phyloP scores from a whole-genome alignment of 1,284 basidiomycete genomes.

The Athelia psychrophila region DNA sequence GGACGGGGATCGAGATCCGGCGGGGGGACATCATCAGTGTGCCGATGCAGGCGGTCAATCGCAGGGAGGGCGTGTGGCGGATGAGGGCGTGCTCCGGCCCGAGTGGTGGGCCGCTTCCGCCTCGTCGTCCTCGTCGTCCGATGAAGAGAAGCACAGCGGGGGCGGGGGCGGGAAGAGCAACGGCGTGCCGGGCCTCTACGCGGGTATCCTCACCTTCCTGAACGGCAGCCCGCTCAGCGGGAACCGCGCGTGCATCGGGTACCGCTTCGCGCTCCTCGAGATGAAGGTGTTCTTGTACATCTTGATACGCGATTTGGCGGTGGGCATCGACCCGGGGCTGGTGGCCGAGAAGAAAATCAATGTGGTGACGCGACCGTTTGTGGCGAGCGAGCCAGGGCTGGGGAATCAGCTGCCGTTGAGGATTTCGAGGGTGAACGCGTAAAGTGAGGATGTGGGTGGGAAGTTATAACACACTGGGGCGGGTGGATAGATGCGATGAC shows the following conservation, averaged over 20 bases:
- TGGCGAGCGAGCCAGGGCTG: conserved; percentile 44
- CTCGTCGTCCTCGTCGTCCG: no score
- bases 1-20: conserved; percentile 35
- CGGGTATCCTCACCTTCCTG: conserved; percentile 66
- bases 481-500: no score
- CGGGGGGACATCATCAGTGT: conserved; percentile 58
- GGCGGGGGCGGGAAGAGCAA: conserved; percentile 8
- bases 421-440: conserved; percentile 24
- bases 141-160: no score
- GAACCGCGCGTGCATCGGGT: conserved; percentile 70
- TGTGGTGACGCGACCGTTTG: conserved; percentile 53
- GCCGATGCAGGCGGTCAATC: conserved; percentile 67
- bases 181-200: conserved; percentile 61
- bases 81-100: conserved; percentile 63
- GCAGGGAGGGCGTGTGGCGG: conserved; percentile 65
- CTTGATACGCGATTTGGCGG: conserved; percentile 54
- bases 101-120: conserved; percentile 8
- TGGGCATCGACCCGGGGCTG: conserved; percentile 46
- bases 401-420: conserved; percentile 58
- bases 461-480: no score
- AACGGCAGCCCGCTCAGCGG: conserved; percentile 50
- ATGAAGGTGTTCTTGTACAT: conserved; percentile 62
- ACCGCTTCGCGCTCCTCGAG: conserved; percentile 71
- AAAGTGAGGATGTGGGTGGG: no score
- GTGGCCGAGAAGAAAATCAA: conserved; percentile 64